Conservation (phyloP, 1,284 basidiomycete species). For the Amylostereum areolatum region DNA sequence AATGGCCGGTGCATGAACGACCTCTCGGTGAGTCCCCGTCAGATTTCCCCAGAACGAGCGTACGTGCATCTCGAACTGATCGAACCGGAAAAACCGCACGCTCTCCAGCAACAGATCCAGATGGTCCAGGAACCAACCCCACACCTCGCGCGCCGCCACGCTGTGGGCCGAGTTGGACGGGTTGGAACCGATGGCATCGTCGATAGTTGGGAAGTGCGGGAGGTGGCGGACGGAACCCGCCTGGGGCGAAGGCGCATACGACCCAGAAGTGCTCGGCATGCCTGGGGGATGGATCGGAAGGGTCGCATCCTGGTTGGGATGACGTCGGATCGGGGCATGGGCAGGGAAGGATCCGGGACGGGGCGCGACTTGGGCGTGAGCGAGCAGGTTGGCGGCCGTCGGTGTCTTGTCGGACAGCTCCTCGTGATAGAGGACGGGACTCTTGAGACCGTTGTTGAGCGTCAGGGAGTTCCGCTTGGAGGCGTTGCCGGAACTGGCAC, state of each 20-base stretch:
- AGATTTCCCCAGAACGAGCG: conserved; percentile 78
- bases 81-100: conserved; percentile 71
- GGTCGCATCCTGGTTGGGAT: conserved; percentile 45
- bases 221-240: conserved; percentile 68
- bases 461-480: conserved; percentile 73
- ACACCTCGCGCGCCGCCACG: conserved; percentile 74
- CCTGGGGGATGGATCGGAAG: conserved; percentile 41
- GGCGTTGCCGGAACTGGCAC: conserved; percentile 49
- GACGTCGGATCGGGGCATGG: conserved; percentile 71
- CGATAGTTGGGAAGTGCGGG: conserved; percentile 75
- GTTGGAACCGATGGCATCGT: conserved; percentile 72
- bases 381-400: conserved; percentile 67
- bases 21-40: conserved; percentile 69
- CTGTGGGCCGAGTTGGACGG: conserved; percentile 63
- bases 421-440: conserved; percentile 43
- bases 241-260: conserved; percentile 37
- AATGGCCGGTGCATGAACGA: conserved; percentile 81
- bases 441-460: conserved; percentile 59
- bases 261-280: conserved; percentile 38
- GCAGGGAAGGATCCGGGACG: conserved; percentile 49
- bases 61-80: conserved; percentile 81
- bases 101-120: conserved; percentile 73
- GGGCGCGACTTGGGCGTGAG: conserved; percentile 66
- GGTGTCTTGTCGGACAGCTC: conserved; percentile 78
- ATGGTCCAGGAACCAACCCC: conserved; percentile 84